phyloP scores from a whole-genome alignment of 768 basidiomycete species.

The Russula sp. region DNA sequence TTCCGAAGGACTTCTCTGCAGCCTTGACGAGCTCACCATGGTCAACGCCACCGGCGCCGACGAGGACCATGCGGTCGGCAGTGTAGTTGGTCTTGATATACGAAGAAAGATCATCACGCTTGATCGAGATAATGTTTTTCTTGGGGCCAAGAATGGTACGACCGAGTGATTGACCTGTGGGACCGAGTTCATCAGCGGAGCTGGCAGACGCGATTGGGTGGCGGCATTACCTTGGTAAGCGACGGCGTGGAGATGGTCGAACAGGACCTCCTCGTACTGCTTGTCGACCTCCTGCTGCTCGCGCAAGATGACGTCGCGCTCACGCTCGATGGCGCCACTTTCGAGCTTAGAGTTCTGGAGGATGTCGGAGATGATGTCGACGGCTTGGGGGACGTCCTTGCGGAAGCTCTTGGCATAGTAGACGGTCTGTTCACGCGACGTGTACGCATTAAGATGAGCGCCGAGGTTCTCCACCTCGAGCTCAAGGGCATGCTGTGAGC shows the following conservation, averaged over 20 bases:
- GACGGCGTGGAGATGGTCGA: conserved; percentile 94
- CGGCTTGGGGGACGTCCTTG: conserved; percentile 84
- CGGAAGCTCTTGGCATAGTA: conserved; percentile 99
- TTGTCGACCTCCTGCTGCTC: conserved; percentile 99
- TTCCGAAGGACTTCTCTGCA: conserved; percentile 88
- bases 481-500: conserved; percentile 86
- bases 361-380: conserved; percentile 98
- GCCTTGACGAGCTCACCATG: conserved; percentile 90
- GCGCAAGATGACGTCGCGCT: conserved; percentile 92
- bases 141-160: conserved; percentile 97
- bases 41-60: conserved; percentile 92
- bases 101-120: conserved; percentile 75
- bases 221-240: conserved; percentile 83
- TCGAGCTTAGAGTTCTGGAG: conserved; percentile 96
- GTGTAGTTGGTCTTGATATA: conserved; percentile 99
- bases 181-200: conserved; percentile 14
- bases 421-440: conserved; percentile 97
- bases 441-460: conserved; percentile 96
- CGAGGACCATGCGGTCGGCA: conserved; percentile 97
- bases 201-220: background rate
- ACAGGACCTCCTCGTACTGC: conserved; percentile 96
- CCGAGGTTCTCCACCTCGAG: conserved; percentile 98
- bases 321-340: conserved; percentile 78
- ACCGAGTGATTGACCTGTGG: conserved; percentile 87
- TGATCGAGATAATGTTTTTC: conserved; percentile 92